phyloP scores from a whole-genome alignment of 148 eudicot genomes.

The Fagopyrum homotropicum region DNA sequence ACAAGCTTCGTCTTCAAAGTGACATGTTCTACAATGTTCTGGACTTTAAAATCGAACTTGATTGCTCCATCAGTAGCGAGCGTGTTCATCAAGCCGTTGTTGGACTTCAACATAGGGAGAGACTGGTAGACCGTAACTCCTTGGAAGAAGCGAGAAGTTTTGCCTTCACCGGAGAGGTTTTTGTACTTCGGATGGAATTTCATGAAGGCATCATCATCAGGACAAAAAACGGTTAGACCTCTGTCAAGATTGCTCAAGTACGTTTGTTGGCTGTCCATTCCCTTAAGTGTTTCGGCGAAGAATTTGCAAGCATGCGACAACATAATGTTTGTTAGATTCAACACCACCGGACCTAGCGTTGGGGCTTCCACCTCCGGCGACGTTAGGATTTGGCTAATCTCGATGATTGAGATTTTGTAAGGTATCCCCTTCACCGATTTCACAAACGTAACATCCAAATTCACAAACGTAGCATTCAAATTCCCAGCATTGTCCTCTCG shows the following conservation, averaged over 20 bases:
- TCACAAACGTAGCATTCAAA: constrained; percentile 30
- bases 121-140: constrained; percentile 67
- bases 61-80: constrained; percentile 78
- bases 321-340: constrained; percentile 62
- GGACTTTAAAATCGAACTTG: constrained; percentile 59
- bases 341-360: constrained; percentile 48
- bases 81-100: constrained; percentile 79
- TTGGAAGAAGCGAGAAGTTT: constrained; percentile 63
- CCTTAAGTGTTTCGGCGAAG: constrained; percentile 63
- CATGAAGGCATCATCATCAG: constrained; percentile 69
- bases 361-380: constrained; percentile 65
- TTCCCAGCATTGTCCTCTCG: constrained; percentile 36
- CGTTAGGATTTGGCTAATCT: constrained; percentile 49
- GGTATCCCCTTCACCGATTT: constrained; percentile 68
- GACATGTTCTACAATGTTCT: constrained; percentile 64
- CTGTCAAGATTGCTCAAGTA: constrained; percentile 48
- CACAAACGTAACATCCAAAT: no score
- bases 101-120: constrained; percentile 49
- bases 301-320: constrained; percentile 75
- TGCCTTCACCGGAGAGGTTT: constrained; percentile 49
- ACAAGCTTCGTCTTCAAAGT: constrained; percentile 55
- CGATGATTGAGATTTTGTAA: constrained; percentile 69
- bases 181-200: constrained; percentile 54
- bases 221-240: constrained; percentile 77
- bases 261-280: constrained; percentile 40